Evolutionary conservation across 441 rosid genomes (phyloP).

Genomic region (Erodium texanum): DNA sequence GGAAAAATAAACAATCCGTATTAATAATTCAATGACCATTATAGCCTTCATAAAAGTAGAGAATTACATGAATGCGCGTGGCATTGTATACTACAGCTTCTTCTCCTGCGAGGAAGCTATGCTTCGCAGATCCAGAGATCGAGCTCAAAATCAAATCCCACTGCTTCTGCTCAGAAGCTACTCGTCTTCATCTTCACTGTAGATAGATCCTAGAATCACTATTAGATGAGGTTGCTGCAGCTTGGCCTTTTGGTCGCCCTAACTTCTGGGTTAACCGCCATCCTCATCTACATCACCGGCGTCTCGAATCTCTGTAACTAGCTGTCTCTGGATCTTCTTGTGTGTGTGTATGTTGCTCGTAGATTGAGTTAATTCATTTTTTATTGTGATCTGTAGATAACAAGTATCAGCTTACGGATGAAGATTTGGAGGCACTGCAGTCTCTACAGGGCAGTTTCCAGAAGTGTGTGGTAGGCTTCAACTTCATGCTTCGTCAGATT

Average conservation of each 20-base stretch:
- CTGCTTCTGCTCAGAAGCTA: background rate
- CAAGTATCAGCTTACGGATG: constrained; percentile 38
- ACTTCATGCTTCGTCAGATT: background rate
- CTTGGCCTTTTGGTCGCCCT: constrained; percentile 48
- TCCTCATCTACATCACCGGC: constrained; percentile 69
- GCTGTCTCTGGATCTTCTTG: background rate
- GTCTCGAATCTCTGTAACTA: constrained; percentile 52
- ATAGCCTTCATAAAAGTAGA: too few species aligned
- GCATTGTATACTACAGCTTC: background rate
- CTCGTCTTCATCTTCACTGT: background rate
- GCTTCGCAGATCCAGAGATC: constrained; percentile 1
- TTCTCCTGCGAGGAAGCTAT: background rate
- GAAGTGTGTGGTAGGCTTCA: constrained; percentile 71
- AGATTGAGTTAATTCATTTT: constrained; percentile 15
- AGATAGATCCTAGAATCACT: background rate
- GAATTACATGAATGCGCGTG: too few species aligned
- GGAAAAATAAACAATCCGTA: too few species aligned
- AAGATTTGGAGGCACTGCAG: constrained; percentile 60
- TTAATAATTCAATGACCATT: too few species aligned
- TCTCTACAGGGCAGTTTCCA: constrained; percentile 56
- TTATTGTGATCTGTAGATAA: constrained; percentile 31
- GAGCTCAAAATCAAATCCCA: background rate
- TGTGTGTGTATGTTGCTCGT: background rate
- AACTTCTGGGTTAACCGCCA: constrained; percentile 60
- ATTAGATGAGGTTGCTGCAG: constrained; percentile 59